These are phyloP conservation scores for Crithidia sp. DNA, from an alignment of 208 protist species.

Conservation along the genomic window DNA sequence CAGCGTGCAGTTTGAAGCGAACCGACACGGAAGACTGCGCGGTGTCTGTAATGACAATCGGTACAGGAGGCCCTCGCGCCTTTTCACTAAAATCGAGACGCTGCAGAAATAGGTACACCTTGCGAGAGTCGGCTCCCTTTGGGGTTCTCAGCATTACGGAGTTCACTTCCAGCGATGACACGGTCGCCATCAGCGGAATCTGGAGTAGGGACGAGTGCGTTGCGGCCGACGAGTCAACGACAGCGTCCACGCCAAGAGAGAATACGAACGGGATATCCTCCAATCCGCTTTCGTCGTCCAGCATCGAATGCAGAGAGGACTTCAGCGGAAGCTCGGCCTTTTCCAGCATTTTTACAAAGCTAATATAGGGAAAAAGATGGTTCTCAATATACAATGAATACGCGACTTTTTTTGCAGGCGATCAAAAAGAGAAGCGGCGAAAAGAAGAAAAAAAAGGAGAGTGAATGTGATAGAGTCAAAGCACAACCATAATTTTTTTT, in stretches of 20 bases:
- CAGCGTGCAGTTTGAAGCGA: constrained; percentile 12
- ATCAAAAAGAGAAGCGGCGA: no score
- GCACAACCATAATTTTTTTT: no score
- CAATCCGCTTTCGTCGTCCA: constrained; percentile 13
- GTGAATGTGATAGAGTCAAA: no score
- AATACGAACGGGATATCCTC: constrained; percentile 17
- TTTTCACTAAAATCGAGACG: constrained; percentile 16
- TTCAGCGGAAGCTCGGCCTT: constrained; percentile 19
- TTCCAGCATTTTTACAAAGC: constrained; percentile 19
- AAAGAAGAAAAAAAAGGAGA: no score
- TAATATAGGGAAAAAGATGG: neutral
- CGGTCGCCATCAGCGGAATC: constrained; percentile 11
- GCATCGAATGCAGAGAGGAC: neutral
- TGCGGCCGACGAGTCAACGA: neutral
- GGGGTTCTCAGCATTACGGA: constrained; percentile 8
- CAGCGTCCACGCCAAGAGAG: constrained; percentile 13
- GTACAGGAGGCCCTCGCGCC: constrained; percentile 8
- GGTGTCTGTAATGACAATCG: constrained; percentile 18
- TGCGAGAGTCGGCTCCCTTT: neutral
- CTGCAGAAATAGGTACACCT: constrained; percentile 23
- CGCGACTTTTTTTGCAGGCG: no score
- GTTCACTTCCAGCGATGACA: constrained; percentile 22
- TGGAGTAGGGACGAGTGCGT: constrained; percentile 20
- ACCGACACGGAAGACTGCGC: constrained; percentile 3
- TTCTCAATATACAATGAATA: neutral